Percentiles rank a stretch among this genome's conserved stretches.
These are phyloP conservation scores for Wickerhamomyces tratensis DNA, from an alignment of 805 yeast species.

Conservation along the genomic window DNA sequence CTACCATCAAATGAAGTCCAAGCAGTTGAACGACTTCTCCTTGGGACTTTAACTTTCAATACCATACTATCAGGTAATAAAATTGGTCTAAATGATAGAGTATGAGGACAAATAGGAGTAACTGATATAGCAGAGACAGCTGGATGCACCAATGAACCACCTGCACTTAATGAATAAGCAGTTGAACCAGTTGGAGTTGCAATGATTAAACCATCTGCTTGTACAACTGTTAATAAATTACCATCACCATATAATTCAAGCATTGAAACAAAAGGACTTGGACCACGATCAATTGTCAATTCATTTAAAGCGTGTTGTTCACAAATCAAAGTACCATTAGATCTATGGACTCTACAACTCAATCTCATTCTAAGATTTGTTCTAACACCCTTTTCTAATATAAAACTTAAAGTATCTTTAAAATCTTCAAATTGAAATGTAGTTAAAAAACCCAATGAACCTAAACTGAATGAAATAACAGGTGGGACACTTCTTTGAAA, in stretches of 20 bases:
- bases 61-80: conserved; percentile 90
- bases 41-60: conserved; percentile 73
- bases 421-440: conserved; percentile 75
- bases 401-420: conserved; percentile 43
- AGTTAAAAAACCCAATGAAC: conserved; percentile 88
- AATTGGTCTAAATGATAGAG: conserved; percentile 86
- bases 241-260: conserved; percentile 86
- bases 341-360: conserved; percentile 61
- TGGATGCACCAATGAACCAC: conserved; percentile 92
- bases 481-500: conserved; percentile 89
- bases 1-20: conserved; percentile 98
- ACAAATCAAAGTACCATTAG: conserved; percentile 30
- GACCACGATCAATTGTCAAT: conserved; percentile 87
- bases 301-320: conserved; percentile 80
- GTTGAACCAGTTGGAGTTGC: conserved; percentile 97
- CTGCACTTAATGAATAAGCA: conserved; percentile 91
- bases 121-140: conserved; percentile 87
- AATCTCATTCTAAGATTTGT: conserved; percentile 82
- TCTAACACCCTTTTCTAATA: conserved; percentile 62
- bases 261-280: conserved; percentile 85
- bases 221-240: conserved; percentile 75
- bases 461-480: conserved; percentile 77
- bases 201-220: conserved; percentile 87
- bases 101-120: conserved; percentile 95
- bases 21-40: conserved; percentile 77